Base-by-base conservation (phyloP, 176 grass and related monocot genomes). In the Luzula sylvatica region DNA sequence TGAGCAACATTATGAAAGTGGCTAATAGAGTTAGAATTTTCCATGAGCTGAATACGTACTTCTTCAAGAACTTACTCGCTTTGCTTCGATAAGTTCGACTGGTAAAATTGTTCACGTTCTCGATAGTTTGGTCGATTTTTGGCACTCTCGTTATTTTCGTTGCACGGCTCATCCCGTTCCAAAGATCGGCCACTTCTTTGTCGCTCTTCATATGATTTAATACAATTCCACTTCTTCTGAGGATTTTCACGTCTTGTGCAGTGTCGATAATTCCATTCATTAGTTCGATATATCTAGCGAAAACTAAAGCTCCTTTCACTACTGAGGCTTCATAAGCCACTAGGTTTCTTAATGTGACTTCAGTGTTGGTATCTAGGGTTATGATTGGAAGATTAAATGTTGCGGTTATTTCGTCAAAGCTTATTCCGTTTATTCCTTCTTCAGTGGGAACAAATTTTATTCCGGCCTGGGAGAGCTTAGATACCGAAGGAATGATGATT, bases 201-300 rank as follows among this genome's bases (percentile, higher is more conserved):
- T 90, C 86, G 52, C 72, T 84, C 75, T 90, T 90, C 86, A 90
- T 58, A 24, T 65, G 86, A 57, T 90, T 90, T 44, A 74, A 50
- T 26, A 84, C 43, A 57, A 90, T 68, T 6, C 86, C 75, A 2
- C 52, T 58, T 60, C 50, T 26, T 50, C 86, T 58, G 11, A 90
- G 67, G 64, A 71, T 22, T 18, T 65, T 69, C 41, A 84, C 86
- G 53, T 90, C 86, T 8, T 67, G 68, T 55, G 64, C 80, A 4
- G 68, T 62, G 76, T 90, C 72, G 52, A 90, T 71, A 60, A 90
- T 81, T 8, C 86, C 80, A 63, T 90, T 84, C 80, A 90, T 84
- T 45, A 90, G 72, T 80, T 90, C 76, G 8, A 75, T 84, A 76
- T 84, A 90, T 58, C 80, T 20, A 0, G 80, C 67, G 11, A 90